A percentile compares a stretch with the other conserved stretches of the same genome.
Evolutionary conservation across 2,329 filamentous ascomycete species (phyloP).

Genomic region (Diaporthe citri): DNA sequence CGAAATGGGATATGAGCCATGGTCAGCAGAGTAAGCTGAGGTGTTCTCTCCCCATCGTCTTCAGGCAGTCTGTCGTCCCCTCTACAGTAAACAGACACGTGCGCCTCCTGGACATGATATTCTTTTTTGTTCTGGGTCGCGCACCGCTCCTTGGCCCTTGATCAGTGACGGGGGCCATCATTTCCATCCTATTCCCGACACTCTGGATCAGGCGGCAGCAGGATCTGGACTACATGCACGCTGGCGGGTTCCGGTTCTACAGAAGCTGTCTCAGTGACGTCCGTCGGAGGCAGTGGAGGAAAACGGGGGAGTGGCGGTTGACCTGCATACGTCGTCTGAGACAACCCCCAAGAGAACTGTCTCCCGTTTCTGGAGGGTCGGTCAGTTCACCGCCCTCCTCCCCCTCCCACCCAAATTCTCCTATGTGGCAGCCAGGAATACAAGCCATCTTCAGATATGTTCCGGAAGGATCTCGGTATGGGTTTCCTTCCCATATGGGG

Average conservation of each 20-base stretch:
- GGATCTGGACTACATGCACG: constrained; percentile 2
- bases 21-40: neutral
- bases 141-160: neutral
- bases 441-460: neutral
- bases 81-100: neutral
- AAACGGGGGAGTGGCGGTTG: neutral
- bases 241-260: constrained; percentile 35
- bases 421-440: neutral
- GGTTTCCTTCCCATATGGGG: neutral
- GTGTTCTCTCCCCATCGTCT: neutral
- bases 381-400: constrained; percentile 2
- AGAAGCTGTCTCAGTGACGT: constrained; percentile 33
- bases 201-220: constrained; percentile 31
- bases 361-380: neutral
- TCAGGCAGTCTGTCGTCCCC: neutral
- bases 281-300: neutral
- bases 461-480: neutral
- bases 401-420: neutral
- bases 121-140: neutral
- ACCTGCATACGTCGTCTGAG: constrained; percentile 19
- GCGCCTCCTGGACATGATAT: neutral
- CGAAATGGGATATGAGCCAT: neutral
- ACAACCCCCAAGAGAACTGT: neutral
- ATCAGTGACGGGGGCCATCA: neutral
- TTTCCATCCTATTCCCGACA: constrained; percentile 34